Evolutionary conservation across 176 grass and related monocot species (phyloP).

Genomic region (Puccinellia tenuiflora): DNA sequence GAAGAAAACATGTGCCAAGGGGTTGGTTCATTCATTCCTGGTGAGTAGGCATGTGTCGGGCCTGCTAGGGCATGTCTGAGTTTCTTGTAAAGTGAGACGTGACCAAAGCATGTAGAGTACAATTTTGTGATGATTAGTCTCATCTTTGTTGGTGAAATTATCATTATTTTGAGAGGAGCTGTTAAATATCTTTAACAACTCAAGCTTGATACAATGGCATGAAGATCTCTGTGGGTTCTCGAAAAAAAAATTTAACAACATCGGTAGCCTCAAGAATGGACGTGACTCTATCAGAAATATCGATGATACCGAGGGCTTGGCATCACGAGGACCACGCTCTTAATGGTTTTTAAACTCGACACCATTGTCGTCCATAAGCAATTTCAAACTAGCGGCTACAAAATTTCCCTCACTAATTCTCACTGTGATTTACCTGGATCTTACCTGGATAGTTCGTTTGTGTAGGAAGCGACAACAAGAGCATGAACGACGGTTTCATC

Average conservation of each 20-base stretch:
- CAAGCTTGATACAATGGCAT: too few species aligned
- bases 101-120: not conserved
- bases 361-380: not conserved
- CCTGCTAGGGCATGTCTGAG: not conserved
- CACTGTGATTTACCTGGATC: not conserved
- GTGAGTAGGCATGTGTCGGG: not conserved
- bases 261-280: too few species aligned
- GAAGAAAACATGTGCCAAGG: not conserved
- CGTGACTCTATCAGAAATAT: too few species aligned
- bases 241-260: too few species aligned
- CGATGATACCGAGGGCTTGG: too few species aligned
- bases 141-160: not conserved
- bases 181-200: too few species aligned
- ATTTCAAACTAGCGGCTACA: not conserved
- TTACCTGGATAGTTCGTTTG: not conserved
- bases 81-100: not conserved
- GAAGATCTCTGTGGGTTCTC: too few species aligned
- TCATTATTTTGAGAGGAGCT: too few species aligned
- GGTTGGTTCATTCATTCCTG: conserved; percentile 1
- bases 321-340: too few species aligned
- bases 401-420: not conserved
- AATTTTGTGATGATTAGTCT: not conserved
- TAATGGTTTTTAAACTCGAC: too few species aligned
- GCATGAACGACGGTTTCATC: too few species aligned
- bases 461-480: too few species aligned